Conservation (phyloP, 2,329 filamentous ascomycete genomes). For the Aspergillus phoenicis region DNA sequence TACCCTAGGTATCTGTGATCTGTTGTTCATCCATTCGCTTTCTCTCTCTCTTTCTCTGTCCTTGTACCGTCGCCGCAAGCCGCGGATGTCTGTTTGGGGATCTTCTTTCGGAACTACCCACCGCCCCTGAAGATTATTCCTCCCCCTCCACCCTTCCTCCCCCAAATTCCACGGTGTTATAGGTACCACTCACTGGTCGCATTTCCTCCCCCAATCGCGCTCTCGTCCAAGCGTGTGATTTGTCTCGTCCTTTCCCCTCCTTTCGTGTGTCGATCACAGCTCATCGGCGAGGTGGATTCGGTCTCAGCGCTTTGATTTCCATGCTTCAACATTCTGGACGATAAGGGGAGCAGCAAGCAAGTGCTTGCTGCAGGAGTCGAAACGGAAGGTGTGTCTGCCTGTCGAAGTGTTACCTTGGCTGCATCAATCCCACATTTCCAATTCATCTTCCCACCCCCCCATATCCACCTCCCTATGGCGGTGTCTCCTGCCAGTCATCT, state of each 20-base stretch:
- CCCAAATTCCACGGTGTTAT: conserved; percentile 8
- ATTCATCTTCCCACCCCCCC: background rate
- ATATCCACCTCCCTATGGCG: background rate
- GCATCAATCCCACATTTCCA: conserved; percentile 6
- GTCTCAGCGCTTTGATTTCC: conserved; percentile 40
- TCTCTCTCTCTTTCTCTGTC: background rate
- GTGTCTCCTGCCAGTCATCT: background rate
- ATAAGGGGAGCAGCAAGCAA: conserved; percentile 51
- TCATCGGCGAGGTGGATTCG: conserved; percentile 32
- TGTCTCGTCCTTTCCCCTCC: conserved; percentile 14
- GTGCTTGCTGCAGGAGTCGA: conserved; percentile 52
- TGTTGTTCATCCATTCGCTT: conserved; percentile 14
- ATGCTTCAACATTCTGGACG: conserved; percentile 50
- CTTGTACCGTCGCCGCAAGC: background rate
- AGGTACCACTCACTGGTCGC: background rate
- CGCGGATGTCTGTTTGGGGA: conserved; percentile 12
- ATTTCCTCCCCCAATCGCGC: background rate
- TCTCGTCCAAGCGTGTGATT: conserved; percentile 14
- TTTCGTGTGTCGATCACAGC: conserved; percentile 27
- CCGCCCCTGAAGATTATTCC: conserved; percentile 23
- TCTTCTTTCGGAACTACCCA: conserved; percentile 14
- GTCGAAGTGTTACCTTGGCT: conserved; percentile 14
- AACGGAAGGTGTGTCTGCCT: conserved; percentile 46
- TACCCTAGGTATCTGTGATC: conserved; percentile 36
- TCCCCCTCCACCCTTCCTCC: conserved; percentile 1